Evolutionary conservation across 768 basidiomycete species (phyloP), one percentile per base, ranked within the genome.

Genomic region (Pleurotus pulmonarius): DNA sequence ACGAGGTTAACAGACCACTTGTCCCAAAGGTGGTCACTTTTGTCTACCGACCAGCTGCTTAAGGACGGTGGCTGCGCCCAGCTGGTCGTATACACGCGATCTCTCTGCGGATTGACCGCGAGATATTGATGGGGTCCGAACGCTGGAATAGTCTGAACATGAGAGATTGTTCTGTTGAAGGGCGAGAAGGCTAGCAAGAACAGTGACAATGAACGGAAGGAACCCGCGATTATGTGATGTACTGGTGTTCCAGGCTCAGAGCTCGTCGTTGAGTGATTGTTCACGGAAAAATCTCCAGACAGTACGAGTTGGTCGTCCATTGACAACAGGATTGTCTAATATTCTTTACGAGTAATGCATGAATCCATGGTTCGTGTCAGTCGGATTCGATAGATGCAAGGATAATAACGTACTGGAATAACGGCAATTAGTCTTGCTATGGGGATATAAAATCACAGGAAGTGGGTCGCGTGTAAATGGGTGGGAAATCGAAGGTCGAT

Each of bases 91-190:
- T 78, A 83, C 1, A 75, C 69, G 16, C 69, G 59, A 38, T 71
- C 65, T 46, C 67, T 74, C n/a, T 56, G 58, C 3, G 68, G 60
- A 57, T 74, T 75, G 3, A 70, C 59, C 0, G 75, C 74, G 3
- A 83, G 67, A 62, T 82, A 82, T 52, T 82, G 80, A 58, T 83
- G 80, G 0, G 81, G 80, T 7, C 80, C 80, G 60, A 72, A 76
- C 0, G 72, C 79, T 56, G 71, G 69, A 20, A 81, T 62, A 1
- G 72, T 73, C 57, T 76, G 72, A 0, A 79, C 65, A 34, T 76
- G 69, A 5, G 69, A 65, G 24, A 83, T 65, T 0, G 73, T 70
- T 4, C 71, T 67, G 37, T 71, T 69, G 0, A 68, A 57, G 0
- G 81, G 77, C 2, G 73, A 75, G 63, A 83, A 81, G 2, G 76